Evolutionary conservation across 2,329 filamentous ascomycete genomes (phyloP), one percentile per base, ranked within the genome.

Genomic region (Incumbomyces lentus): DNA sequence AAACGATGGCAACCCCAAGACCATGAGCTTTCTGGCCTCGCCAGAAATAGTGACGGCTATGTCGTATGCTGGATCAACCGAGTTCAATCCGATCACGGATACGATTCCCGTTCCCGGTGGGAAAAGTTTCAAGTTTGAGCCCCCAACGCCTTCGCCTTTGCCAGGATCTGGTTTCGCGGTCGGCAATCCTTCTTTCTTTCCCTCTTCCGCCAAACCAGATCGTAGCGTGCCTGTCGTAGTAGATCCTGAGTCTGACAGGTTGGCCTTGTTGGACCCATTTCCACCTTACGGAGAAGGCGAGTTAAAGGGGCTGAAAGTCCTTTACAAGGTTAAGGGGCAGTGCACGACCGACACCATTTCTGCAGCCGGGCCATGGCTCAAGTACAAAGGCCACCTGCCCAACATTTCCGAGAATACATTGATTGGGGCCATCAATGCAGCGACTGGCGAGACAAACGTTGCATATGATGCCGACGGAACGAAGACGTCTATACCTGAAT

Each of bases 291-390:
- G 90, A 11, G 55, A 71, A 37, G 68, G 72, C 1, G 89, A 98
- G 45, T 76, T 96, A 26, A 71, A 75, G 35, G 81, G 78, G 22
- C 78, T 98, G 40, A 81, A 81, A 43, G 88, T 98, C 14, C 82
- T 98, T 13, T 90, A 94, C 74, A 96, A 96, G 71, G 84, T 96
- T 54, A 84, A 89, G 53, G 92, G 92, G 54, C 95, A 98, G 71
- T 98, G 92, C 75, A 98, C 92, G 48, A 98, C 92, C 36, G 92
- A 98, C 68, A 96, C 92, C 58, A 98, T 98, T 68, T 96, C 89
- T 32, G 90, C 90, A 30, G 90, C 90, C 1, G 90, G 90, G 5
- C 90, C 90, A 13, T 96, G 90, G 90, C 79, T 98, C 57, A 96
- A 96, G 70, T 98, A 96, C 79, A 96, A 96, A 75, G 92, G 92